phyloP scores from a whole-genome alignment of 139 green algal genomes.

The Tetradesmus obliquus region DNA sequence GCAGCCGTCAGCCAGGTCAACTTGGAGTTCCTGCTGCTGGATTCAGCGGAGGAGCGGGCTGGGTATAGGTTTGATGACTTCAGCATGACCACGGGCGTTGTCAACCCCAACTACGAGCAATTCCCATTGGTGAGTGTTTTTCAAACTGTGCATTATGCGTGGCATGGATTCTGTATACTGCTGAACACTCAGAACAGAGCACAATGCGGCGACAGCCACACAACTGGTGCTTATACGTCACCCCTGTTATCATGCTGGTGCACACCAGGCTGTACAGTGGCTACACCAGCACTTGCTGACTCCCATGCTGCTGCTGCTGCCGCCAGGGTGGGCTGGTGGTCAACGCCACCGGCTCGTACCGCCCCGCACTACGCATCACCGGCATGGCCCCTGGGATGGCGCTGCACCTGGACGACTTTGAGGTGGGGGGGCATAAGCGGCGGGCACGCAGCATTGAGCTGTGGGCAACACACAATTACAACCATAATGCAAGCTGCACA shows the following conservation, averaged over 20 bases:
- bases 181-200: too few species aligned
- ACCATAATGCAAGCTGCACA: too few species aligned
- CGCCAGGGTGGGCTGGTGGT: not conserved
- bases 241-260: too few species aligned
- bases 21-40: slow-evolving; percentile 7
- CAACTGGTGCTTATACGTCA: too few species aligned
- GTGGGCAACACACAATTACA: too few species aligned
- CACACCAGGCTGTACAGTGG: not conserved
- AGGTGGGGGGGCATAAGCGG: not conserved
- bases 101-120: slow-evolving; percentile 7
- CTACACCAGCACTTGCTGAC: not conserved
- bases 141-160: not conserved
- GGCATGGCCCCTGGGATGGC: not conserved
- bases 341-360: slow-evolving; percentile 5
- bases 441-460: too few species aligned
- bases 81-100: not conserved
- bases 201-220: too few species aligned
- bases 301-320: not conserved
- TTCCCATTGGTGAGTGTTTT: not conserved
- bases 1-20: not conserved
- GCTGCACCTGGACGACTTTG: slow-evolving; percentile 27
- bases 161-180: too few species aligned
- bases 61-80: not conserved
- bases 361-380: not conserved
- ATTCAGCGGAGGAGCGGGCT: not conserved